Percentiles rank a stretch among this genome's conserved stretches.
Conservation (phyloP, 2,329 filamentous ascomycete genomes). For the Grosmannia clavigera region DNA sequence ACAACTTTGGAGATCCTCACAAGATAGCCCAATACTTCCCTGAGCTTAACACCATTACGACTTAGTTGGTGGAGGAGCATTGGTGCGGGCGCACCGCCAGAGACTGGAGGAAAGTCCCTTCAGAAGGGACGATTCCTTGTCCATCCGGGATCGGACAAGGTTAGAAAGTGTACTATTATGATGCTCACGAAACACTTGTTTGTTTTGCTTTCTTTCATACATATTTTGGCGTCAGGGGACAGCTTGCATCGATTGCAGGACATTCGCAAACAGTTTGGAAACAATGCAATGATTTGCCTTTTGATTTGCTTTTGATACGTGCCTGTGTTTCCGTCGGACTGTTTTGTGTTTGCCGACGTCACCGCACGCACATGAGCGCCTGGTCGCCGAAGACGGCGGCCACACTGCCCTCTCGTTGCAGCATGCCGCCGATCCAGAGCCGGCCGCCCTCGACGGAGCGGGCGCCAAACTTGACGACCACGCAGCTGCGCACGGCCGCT, state of each 20-base stretch:
- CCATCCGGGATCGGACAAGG: background rate
- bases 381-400: constrained; percentile 63
- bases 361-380: constrained; percentile 62
- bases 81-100: background rate
- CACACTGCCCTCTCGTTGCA: constrained; percentile 63
- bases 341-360: constrained; percentile 8
- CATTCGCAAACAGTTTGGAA: background rate
- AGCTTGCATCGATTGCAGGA: background rate
- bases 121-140: too few relatives aligned
- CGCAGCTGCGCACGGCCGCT: constrained; percentile 66
- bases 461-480: constrained; percentile 85
- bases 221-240: background rate
- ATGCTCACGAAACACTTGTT: background rate
- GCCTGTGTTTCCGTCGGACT: background rate
- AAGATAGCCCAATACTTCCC: constrained; percentile 27
- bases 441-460: constrained; percentile 68
- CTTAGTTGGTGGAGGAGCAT: background rate
- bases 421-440: constrained; percentile 66
- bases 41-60: constrained; percentile 17
- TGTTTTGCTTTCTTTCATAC: background rate
- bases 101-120: too few relatives aligned
- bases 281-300: background rate
- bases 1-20: constrained; percentile 24
- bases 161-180: background rate
- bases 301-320: background rate